These are phyloP conservation scores for Stachybotrys elegans DNA, from an alignment of 2,329 filamentous ascomycete species.

Conservation along the genomic window DNA sequence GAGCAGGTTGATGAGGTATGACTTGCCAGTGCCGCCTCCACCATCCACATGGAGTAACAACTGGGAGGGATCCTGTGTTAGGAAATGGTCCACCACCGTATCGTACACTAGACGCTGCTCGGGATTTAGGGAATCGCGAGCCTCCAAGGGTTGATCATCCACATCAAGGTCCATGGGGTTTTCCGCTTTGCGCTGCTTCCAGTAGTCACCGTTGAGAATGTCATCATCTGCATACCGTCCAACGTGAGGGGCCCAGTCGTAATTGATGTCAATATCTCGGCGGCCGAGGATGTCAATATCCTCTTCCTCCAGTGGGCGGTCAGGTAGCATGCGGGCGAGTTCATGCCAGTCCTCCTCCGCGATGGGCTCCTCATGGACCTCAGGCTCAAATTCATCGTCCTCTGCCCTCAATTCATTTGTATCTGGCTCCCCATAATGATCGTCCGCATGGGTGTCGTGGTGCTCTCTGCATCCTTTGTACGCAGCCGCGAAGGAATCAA, in stretches of 20 bases:
- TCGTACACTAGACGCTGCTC: neutral
- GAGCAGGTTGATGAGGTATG: slow-evolving; percentile 4
- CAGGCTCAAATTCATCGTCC: neutral
- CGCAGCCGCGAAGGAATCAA: slow-evolving; percentile 2
- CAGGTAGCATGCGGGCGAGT: slow-evolving; percentile 3
- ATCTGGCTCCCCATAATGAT: slow-evolving; percentile 2
- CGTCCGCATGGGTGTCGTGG: neutral
- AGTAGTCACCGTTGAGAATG: slow-evolving; percentile 3
- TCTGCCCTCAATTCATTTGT: neutral
- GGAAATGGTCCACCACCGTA: neutral
- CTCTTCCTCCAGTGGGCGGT: slow-evolving; percentile 1
- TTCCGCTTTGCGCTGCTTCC: slow-evolving; percentile 4
- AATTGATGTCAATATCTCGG: neutral
- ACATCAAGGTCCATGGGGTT: neutral
- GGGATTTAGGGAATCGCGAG: neutral
- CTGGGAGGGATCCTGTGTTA: neutral
- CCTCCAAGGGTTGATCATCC: neutral
- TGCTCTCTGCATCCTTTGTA: neutral
- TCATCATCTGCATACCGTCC: slow-evolving; percentile 1
- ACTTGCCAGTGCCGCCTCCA: slow-evolving; percentile 1
- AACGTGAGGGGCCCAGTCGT: slow-evolving; percentile 20
- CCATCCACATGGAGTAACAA: slow-evolving; percentile 4
- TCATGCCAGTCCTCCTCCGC: slow-evolving; percentile 3
- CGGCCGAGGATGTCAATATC: neutral
- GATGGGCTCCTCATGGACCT: neutral